A percentile compares a stretch with the other conserved stretches of the same genome.
phyloP scores from a whole-genome alignment of 495 filamentous ascomycete genomes.

The Podospora didyma region DNA sequence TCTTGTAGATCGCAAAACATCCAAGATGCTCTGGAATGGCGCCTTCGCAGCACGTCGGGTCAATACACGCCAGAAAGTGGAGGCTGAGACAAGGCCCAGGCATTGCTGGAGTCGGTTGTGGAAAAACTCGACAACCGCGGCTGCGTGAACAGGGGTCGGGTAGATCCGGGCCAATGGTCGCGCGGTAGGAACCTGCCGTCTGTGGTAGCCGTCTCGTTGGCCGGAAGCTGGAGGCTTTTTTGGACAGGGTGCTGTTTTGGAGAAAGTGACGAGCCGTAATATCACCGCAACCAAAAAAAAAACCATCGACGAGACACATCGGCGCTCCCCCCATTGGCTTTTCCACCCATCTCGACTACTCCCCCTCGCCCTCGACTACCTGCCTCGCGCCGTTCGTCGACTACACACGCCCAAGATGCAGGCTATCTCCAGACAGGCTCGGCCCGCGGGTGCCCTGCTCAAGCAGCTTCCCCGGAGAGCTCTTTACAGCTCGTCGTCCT shows the following conservation, averaged over 20 bases:
- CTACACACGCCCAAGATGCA: slow-evolving; percentile 33
- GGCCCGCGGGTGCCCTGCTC: slow-evolving; percentile 42
- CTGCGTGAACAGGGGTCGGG: no score
- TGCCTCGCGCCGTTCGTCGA: not conserved
- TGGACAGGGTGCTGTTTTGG: not conserved
- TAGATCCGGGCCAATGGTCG: no score
- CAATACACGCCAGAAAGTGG: no score
- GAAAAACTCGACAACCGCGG: no score
- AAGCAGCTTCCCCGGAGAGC: slow-evolving; percentile 52
- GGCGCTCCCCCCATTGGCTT: no score
- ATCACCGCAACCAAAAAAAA: not conserved
- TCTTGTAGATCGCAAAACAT: no score
- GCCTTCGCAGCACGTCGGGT: no score
- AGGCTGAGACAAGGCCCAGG: no score
- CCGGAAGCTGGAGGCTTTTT: not conserved
- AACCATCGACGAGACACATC: not conserved
- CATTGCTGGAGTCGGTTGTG: no score
- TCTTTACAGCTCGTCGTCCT: slow-evolving; percentile 61
- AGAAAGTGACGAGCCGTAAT: not conserved
- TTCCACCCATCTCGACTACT: not conserved
- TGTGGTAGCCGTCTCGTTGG: not conserved
- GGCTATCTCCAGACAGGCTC: slow-evolving; percentile 43
- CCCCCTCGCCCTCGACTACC: no score
- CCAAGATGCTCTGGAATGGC: no score
- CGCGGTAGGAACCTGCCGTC: not conserved